Conservation (phyloP, 2,329 filamentous ascomycete species). For the Fusarium sterilihyphosum region DNA sequence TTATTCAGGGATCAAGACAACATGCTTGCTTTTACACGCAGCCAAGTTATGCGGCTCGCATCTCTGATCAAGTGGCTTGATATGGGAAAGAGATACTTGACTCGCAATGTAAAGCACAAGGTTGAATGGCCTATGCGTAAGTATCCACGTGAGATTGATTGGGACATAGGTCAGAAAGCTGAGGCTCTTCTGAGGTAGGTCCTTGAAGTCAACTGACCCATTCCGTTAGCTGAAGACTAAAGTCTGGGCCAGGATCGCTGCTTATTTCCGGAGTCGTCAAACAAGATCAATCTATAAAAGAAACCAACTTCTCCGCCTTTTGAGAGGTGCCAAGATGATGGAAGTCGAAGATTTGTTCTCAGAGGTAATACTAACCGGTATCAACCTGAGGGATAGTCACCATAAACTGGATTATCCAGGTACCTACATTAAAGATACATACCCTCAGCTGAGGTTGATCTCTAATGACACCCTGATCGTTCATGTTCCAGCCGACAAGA, state of each 20-base stretch:
- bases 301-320: too few species aligned
- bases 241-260: background rate
- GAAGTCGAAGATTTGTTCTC: background rate
- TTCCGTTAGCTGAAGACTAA: background rate
- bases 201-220: too few species aligned
- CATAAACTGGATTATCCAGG: too few species aligned
- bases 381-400: background rate
- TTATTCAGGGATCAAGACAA: accelerated
- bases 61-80: background rate
- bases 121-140: too few species aligned
- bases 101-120: background rate
- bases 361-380: background rate
- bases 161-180: background rate
- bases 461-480: background rate
- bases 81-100: background rate
- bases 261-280: background rate
- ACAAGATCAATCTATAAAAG: too few species aligned
- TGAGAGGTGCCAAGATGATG: background rate
- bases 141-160: background rate
- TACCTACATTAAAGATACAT: background rate
- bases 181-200: background rate
- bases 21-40: background rate
- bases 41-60: background rate
- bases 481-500: background rate
- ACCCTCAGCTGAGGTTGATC: background rate